Conservation (phyloP, 2,329 filamentous ascomycete species). For the Colletotrichum eleusines region DNA sequence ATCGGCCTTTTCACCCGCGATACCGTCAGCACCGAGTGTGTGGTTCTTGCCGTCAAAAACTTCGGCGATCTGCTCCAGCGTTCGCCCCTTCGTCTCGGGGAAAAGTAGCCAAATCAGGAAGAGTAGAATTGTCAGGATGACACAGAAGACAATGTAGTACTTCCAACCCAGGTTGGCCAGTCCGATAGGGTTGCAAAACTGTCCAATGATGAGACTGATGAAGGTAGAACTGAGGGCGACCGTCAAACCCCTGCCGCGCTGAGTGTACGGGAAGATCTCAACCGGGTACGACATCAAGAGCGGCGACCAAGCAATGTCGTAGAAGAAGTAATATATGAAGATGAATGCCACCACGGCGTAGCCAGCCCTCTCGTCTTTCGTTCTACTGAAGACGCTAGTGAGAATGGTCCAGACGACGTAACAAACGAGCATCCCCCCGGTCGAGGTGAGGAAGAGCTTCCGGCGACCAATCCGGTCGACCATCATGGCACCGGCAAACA, state of each 20-base stretch:
- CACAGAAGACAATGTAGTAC: constrained; percentile 45
- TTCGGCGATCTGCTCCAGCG: constrained; percentile 43
- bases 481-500: constrained; percentile 52
- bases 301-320: constrained; percentile 42
- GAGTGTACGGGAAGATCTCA: constrained; percentile 43
- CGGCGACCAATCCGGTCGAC: constrained; percentile 55
- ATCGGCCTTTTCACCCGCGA: neutral
- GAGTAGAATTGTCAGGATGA: constrained; percentile 37
- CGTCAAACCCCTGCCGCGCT: constrained; percentile 42
- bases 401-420: constrained; percentile 47
- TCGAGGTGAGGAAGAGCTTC: constrained; percentile 59
- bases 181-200: constrained; percentile 59
- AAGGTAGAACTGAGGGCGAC: constrained; percentile 41
- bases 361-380: constrained; percentile 31
- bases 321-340: constrained; percentile 43
- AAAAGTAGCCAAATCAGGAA: constrained; percentile 45
- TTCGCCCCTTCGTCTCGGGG: constrained; percentile 47
- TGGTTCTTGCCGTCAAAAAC: constrained; percentile 42
- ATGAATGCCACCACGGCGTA: constrained; percentile 42
- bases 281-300: constrained; percentile 40
- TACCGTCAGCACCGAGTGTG: neutral
- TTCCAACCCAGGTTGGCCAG: constrained; percentile 49
- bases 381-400: constrained; percentile 21
- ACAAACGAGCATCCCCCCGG: constrained; percentile 45
- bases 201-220: constrained; percentile 49